A percentile compares a stretch with the other conserved stretches of the same genome.
Conservation (phyloP, 2,329 filamentous ascomycete species). For the Penicillium sp. region DNA sequence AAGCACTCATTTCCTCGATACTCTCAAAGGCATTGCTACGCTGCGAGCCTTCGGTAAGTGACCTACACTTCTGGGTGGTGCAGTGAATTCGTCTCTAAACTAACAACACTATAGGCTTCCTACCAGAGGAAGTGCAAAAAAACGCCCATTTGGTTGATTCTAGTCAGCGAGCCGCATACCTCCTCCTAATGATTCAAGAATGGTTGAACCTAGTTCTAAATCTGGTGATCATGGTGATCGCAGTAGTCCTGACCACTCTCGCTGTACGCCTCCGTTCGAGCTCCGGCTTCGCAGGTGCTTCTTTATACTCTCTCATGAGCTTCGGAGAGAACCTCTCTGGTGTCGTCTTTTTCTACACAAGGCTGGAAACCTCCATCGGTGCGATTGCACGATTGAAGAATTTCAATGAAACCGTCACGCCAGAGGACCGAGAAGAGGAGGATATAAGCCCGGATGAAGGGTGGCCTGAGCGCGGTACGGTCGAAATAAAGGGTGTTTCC, state of each 20-base stretch:
- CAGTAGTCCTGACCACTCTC: slow-evolving; percentile 37
- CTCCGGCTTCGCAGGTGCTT: slow-evolving; percentile 23
- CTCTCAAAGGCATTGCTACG: neutral
- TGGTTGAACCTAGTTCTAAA: slow-evolving; percentile 44
- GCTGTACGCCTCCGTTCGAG: slow-evolving; percentile 31
- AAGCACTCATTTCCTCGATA: slow-evolving; percentile 1
- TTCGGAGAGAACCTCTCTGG: slow-evolving; percentile 7
- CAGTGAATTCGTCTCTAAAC: no score
- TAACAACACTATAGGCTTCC: neutral
- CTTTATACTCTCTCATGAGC: slow-evolving; percentile 6
- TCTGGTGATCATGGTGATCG: slow-evolving; percentile 39
- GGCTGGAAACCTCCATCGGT: slow-evolving; percentile 2
- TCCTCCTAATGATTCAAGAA: slow-evolving; percentile 33
- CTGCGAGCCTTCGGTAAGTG: slow-evolving; percentile 1
- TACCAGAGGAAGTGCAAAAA: slow-evolving; percentile 7
- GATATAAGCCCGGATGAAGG: neutral
- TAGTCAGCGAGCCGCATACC: slow-evolving; percentile 37
- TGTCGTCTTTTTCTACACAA: slow-evolving; percentile 11
- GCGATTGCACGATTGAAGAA: neutral
- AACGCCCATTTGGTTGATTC: slow-evolving; percentile 32
- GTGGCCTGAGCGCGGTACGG: neutral
- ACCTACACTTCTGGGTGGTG: neutral
- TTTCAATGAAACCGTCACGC: neutral
- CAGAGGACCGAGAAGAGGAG: neutral
- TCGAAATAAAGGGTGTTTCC: neutral